Evolutionary conservation across 768 basidiomycete species (phyloP), one percentile per base, ranked within the genome.

Genomic region (Hericium erinaceus): DNA sequence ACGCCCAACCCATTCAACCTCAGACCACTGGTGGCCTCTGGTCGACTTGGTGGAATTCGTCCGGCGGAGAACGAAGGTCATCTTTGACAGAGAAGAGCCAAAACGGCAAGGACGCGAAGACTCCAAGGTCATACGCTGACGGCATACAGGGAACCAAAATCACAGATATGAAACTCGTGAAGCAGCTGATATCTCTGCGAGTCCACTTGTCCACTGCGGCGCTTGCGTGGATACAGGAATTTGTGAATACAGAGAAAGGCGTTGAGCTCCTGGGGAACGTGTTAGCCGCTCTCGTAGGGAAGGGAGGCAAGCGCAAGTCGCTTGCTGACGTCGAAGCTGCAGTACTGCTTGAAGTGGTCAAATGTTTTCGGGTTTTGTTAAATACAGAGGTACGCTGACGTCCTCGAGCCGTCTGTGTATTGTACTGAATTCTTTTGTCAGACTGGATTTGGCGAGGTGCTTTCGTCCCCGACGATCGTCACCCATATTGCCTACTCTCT

Each of bases 121-220:
- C 82, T 1, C 79, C 83, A 6, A 79, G 74, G 62, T 81, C 78
- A 73, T 89, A 87, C 70, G 81, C 85, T 40, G 77, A 83, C 51
- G 74, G 77, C 11, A 74, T 93, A 55, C 79, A 78, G 54, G 75
- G 24, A 3, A 24, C 74, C 52, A 89, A 78, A 63, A 62, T 75
- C 4, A 71, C 75, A 9, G 83, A 87, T 62, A 70, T 78, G 40
- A 83, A 81, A 64, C 76, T 93, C 26, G 76, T 80, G 53, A 92
- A 89, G 65, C 83, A 89, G 64, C 73, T 97, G 2, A 87, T 92
- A 46, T 83, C 86, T 1, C 75, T 98, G 16, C 83, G 93, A 2
- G 88, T 94, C 0, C 88, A 92, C 64, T 74, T 97, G 1, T 90
- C 92, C 2, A 94, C 92, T 0, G 89, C 87, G 0, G 84, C 83